Percentiles rank a stretch among this genome's conserved stretches.
These are phyloP conservation scores for Naganishia sp. DNA, from an alignment of 1,284 basidiomycete genomes.

Conservation along the genomic window DNA sequence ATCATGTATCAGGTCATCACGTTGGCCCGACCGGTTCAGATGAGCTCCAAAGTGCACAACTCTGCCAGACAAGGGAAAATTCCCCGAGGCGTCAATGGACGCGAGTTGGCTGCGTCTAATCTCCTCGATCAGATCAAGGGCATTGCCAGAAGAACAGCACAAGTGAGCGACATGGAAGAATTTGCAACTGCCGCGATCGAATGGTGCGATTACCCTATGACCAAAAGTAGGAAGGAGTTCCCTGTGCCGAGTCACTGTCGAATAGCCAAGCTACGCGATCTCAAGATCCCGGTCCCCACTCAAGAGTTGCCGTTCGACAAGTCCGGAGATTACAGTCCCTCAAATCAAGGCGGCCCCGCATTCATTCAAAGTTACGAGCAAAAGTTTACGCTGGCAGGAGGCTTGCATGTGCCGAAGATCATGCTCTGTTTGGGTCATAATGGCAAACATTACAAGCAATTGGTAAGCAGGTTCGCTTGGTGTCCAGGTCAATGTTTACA, in stretches of 20 bases:
- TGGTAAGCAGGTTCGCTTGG: constrained; percentile 61
- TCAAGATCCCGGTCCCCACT: constrained; percentile 81
- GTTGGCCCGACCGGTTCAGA: constrained; percentile 42
- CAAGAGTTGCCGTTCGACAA: constrained; percentile 69
- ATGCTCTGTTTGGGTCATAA: constrained; percentile 69
- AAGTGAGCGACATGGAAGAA: constrained; percentile 62
- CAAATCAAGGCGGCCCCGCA: constrained; percentile 55
- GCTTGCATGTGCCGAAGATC: constrained; percentile 82
- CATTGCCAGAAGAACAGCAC: constrained; percentile 50
- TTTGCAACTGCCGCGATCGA: constrained; percentile 73
- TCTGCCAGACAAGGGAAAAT: constrained; percentile 9
- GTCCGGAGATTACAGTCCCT: constrained; percentile 63
- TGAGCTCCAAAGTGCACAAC: neutral
- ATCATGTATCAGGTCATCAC: constrained; percentile 87
- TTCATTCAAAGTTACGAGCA: constrained; percentile 67
- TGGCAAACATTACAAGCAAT: constrained; percentile 71
- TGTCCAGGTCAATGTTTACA: too few species aligned
- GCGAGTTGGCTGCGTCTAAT: constrained; percentile 30
- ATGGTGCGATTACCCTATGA: constrained; percentile 71
- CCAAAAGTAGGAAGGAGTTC: constrained; percentile 38
- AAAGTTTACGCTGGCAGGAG: constrained; percentile 71
- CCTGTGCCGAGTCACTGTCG: constrained; percentile 27
- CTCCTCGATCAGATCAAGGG: constrained; percentile 30
- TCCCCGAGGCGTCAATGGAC: constrained; percentile 7
- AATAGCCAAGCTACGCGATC: constrained; percentile 54